Evolutionary conservation across 1,284 basidiomycete genomes (phyloP), one percentile per base, ranked within the genome.

Genomic region (Chondrostereum purpureum): DNA sequence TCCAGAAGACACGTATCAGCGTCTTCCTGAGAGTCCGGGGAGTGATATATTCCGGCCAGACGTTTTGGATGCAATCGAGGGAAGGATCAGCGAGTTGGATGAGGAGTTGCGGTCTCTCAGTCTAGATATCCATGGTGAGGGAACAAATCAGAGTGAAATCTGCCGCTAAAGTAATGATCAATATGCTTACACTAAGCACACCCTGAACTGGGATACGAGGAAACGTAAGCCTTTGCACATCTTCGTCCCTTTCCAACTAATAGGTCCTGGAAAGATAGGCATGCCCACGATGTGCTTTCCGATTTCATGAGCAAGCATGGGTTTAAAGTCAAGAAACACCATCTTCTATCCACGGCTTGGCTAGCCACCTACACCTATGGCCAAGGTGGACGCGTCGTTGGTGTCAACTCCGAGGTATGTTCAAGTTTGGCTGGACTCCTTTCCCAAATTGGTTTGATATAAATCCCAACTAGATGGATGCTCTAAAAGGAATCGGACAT

Each of bases 261-360:
- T n/a, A n/a, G n/a, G n/a, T n/a, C n/a, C n/a, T n/a, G n/a, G n/a
- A n/a, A n/a, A n/a, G n/a, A 20, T 35, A 78, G 73, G 17, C 60
- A 72, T 53, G 70, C 78, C 1, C 77, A 82, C 49, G 73, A 80
- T 49, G 62, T 64, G 5, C 65, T 78, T 19, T 79, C 80, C 0
- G 54, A 60, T 0, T 83, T 83, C 55, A 71, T 85, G 68, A 63
- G 62, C 42, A 64, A 62, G 27, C 75, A 80, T 40, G 80, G 78
- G 0, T 87, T 82, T 56, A 57, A 67, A 18, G 79, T 87, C 8
- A 73, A 70, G 6, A 68, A 65, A 45, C 70, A 79, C 45, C 75
- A 77, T 53, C 70, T 72, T 49, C 63, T 86, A 16, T 64, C 73
- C 17, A 91, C 88, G 1, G 88, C 86, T 2, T 90, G 84, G 77